These are phyloP conservation scores for Stemphylium vesicarium DNA, from an alignment of 2,329 filamentous ascomycete species.

Conservation along the genomic window DNA sequence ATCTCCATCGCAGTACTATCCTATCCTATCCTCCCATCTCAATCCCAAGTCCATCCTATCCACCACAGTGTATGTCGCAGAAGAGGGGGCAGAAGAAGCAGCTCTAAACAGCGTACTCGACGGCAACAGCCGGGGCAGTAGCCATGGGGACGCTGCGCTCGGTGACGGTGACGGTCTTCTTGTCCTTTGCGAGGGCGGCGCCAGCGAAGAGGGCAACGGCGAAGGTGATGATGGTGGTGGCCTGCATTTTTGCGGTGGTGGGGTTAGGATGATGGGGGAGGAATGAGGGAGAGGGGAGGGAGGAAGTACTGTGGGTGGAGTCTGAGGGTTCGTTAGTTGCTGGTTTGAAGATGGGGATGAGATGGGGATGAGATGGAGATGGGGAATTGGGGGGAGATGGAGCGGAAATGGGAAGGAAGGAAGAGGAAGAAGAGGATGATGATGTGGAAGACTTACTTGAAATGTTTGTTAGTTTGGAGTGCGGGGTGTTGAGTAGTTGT, in stretches of 20 bases:
- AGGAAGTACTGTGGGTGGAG: background rate
- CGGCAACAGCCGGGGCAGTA: no score
- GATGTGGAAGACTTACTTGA: background rate
- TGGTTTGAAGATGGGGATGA: no score
- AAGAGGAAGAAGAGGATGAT: background rate
- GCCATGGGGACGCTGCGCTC: background rate
- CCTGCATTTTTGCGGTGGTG: constrained; percentile 3
- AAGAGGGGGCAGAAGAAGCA: background rate
- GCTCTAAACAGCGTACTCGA: no score
- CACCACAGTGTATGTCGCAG: no score
- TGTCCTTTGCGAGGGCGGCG: background rate
- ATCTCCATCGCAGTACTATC: no score
- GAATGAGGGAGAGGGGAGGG: background rate
- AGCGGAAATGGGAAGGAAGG: background rate
- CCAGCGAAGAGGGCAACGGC: background rate
- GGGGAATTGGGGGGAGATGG: background rate
- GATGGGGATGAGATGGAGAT: no score
- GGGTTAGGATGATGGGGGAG: background rate
- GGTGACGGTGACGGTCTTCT: background rate
- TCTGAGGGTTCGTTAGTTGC: background rate
- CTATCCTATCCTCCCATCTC: no score
- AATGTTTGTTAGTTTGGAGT: background rate
- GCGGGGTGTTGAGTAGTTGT: background rate
- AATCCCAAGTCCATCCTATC: no score
- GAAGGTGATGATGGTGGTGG: background rate